phyloP scores from a whole-genome alignment of 306 rosid genomes.

The Ammopiptanthus mongolicus region DNA sequence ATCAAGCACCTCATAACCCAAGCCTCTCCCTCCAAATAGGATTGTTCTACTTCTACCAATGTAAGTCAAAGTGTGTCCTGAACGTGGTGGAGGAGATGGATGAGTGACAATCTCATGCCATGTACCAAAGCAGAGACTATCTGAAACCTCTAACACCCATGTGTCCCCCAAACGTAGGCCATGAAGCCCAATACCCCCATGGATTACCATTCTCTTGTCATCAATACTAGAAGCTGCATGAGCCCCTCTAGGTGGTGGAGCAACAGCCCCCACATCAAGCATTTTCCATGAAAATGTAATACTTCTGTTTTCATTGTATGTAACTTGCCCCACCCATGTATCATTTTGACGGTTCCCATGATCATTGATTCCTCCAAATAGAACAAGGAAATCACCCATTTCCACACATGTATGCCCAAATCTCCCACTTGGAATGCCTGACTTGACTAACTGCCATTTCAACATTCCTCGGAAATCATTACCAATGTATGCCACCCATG shows the following conservation, averaged over 20 bases:
- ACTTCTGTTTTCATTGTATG: conserved; percentile 39
- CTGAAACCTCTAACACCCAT: conserved; percentile 80
- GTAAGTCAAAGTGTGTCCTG: conserved; percentile 86
- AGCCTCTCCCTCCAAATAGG: conserved; percentile 90
- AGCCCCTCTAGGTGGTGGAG: conserved; percentile 83
- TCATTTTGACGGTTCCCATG: conserved; percentile 84
- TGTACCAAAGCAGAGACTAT: conserved; percentile 45
- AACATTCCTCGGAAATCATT: conserved; percentile 40
- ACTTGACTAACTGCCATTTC: conserved; percentile 70
- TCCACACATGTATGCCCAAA: conserved; percentile 82
- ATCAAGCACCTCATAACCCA: conserved; percentile 68
- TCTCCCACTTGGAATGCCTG: conserved; percentile 90
- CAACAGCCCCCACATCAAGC: conserved; percentile 52
- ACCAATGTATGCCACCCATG: conserved; percentile 81
- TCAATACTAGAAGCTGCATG: conserved; percentile 76
- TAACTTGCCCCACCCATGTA: conserved; percentile 76
- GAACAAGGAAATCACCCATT: conserved; percentile 62
- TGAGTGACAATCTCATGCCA: conserved; percentile 60
- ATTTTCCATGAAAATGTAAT: conserved; percentile 67
- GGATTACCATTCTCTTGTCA: conserved; percentile 69
- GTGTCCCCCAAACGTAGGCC: conserved; percentile 78
- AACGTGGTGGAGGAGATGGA: conserved; percentile 85
- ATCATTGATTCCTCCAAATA: conserved; percentile 93
- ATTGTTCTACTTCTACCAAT: conserved; percentile 49
- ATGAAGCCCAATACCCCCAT: conserved; percentile 73